Evolutionary conservation across 768 basidiomycete species (phyloP), one percentile per base, ranked within the genome.

Genomic region (Tephrocybe sp.): DNA sequence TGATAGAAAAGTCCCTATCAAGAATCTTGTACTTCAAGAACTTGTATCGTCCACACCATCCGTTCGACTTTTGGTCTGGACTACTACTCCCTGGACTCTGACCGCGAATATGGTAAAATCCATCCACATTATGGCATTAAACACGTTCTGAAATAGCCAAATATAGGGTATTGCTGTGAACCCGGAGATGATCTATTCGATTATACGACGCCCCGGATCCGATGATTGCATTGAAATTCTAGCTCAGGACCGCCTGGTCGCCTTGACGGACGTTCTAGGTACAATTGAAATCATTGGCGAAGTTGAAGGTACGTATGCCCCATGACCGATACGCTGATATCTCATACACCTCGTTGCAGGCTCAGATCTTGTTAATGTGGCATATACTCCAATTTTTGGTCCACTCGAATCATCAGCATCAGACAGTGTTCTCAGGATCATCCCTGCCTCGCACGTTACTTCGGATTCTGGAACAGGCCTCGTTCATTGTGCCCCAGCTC

Each of bases 11-110:
- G 58, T 56, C 22, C 39, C 50, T 27, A 49, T 47, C 48, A 53
- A 55, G 30, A 59, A 55, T 30, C 45, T 51, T 27, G 38, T 63
- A 33, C 58, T 77, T 39, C 67, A 63, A 19, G 49, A 69, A 13
- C 50, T 74, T 13, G 45, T 77, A 6, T 55, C 61, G 2, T 61
- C 56, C 15, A 59, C 42, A 3, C 55, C 61, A 11, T 63, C 66
- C 2, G 66, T 85, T 10, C 74, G 76, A 23, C 58, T 97, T 9
- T 71, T 93, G 15, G 88, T 95, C 3, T 99, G 95, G 95, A 98
- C 95, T 2, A 98, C 95, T 3, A 98, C 95, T 0, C 91, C 95
- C 1, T 99, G 95, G 95, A 98, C 92, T 3, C 69, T 98, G 40
- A 92, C 90, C 4, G 91, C 92, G 1, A 98, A 99, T 61, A 92